These are phyloP conservation scores for Saccharomyces eubayanus DNA, from an alignment of 805 yeast species.

Conservation along the genomic window DNA sequence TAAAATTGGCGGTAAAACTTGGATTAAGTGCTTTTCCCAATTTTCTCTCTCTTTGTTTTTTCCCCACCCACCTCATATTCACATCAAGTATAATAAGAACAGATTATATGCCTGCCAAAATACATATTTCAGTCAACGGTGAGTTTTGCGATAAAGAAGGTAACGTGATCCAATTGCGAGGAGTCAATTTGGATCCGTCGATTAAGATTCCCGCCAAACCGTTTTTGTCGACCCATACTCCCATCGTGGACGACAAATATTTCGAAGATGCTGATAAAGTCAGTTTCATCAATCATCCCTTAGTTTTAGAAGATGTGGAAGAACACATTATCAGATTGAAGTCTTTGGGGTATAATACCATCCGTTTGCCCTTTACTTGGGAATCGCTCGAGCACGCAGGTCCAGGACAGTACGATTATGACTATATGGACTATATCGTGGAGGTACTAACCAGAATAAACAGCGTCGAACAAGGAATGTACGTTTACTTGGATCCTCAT, in stretches of 20 bases:
- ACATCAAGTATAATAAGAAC: neutral
- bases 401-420: slow-evolving; percentile 75
- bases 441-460: slow-evolving; percentile 50
- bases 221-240: slow-evolving; percentile 32
- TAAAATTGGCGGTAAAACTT: neutral
- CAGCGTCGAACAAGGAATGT: slow-evolving; percentile 54
- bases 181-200: slow-evolving; percentile 73
- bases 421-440: slow-evolving; percentile 61
- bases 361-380: slow-evolving; percentile 78
- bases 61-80: neutral
- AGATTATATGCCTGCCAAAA: slow-evolving; percentile 18
- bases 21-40: neutral
- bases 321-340: slow-evolving; percentile 62
- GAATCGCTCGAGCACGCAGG: slow-evolving; percentile 87
- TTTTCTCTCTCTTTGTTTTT: neutral
- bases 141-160: slow-evolving; percentile 50
- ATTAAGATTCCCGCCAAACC: slow-evolving; percentile 65
- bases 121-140: slow-evolving; percentile 41
- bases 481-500: slow-evolving; percentile 79
- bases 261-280: slow-evolving; percentile 67
- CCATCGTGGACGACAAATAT: slow-evolving; percentile 30
- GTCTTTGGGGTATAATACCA: slow-evolving; percentile 71
- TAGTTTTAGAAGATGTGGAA: slow-evolving; percentile 64
- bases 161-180: slow-evolving; percentile 57
- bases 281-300: slow-evolving; percentile 78